Evolutionary conservation across 2,329 filamentous ascomycete species (phyloP).

Genomic region (Peltaster fructicola): DNA sequence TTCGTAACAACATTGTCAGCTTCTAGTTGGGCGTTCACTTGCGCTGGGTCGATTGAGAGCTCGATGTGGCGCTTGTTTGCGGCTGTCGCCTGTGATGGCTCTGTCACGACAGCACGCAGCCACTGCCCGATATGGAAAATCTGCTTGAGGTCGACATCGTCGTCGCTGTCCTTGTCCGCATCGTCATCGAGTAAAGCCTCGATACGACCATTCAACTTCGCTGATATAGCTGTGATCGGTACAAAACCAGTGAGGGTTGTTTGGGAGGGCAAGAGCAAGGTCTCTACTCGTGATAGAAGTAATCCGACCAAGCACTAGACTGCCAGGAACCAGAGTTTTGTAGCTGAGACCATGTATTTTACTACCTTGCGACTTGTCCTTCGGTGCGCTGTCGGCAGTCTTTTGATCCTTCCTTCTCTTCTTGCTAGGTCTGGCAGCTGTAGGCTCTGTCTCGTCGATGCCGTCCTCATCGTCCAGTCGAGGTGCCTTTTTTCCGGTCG

Average conservation of each 20-base stretch:
- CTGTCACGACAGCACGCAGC: constrained; percentile 62
- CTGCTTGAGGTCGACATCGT: constrained; percentile 51
- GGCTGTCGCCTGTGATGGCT: constrained; percentile 30
- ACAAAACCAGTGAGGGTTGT: constrained; percentile 84
- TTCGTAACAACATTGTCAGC: constrained; percentile 58
- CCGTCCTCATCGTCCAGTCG: constrained; percentile 30
- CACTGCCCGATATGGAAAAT: constrained; percentile 79
- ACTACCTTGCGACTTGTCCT: constrained; percentile 33
- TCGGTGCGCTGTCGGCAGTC: constrained; percentile 20
- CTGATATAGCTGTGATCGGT: constrained; percentile 80
- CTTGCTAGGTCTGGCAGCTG: constrained; percentile 23
- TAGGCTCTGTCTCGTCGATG: constrained; percentile 25
- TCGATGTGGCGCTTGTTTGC: constrained; percentile 71
- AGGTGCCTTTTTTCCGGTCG: constrained; percentile 38
- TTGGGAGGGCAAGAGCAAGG: constrained; percentile 68
- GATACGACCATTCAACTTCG: constrained; percentile 56
- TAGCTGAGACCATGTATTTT: constrained; percentile 67
- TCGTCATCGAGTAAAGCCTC: constrained; percentile 47
- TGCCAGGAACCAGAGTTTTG: constrained; percentile 68
- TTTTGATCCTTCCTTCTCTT: constrained; percentile 35
- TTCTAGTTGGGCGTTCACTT: constrained; percentile 59
- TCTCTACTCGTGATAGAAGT: constrained; percentile 64
- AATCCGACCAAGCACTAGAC: constrained; percentile 74
- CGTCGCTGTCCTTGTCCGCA: constrained; percentile 37
- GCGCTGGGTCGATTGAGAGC: constrained; percentile 62